phyloP scores from a whole-genome alignment of 495 filamentous ascomycete species.

The Penicillium paxilli region DNA sequence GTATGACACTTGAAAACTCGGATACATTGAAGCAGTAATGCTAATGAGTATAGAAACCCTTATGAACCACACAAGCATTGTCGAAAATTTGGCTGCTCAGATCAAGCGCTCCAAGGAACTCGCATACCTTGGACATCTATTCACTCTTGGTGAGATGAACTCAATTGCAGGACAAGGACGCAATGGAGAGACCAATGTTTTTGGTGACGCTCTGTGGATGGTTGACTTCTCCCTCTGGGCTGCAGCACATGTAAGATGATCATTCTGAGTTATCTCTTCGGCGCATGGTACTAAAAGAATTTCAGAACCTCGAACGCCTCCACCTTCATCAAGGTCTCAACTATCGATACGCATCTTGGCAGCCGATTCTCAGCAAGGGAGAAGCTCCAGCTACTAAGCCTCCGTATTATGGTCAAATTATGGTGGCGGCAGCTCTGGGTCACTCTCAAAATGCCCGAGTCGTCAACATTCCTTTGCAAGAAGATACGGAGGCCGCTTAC shows the following conservation, averaged over 20 bases:
- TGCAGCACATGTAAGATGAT: constrained; percentile 11
- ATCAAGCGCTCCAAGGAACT: constrained; percentile 14
- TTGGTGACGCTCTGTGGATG: constrained; percentile 20
- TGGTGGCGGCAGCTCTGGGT: constrained; percentile 13
- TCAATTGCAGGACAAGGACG: constrained; percentile 16
- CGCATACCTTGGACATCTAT: constrained; percentile 14
- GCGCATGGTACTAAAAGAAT: not conserved
- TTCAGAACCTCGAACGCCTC: constrained; percentile 19
- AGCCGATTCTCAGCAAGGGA: constrained; percentile 15
- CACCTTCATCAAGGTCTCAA: constrained; percentile 24
- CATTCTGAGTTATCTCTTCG: not conserved
- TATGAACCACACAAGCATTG: constrained; percentile 24
- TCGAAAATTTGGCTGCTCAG: constrained; percentile 5
- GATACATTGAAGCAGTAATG: not conserved
- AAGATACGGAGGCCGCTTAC: constrained; percentile 17
- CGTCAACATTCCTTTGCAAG: constrained; percentile 12
- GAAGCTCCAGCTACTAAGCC: constrained; percentile 7
- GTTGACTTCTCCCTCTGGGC: constrained; percentile 22
- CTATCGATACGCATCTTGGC: constrained; percentile 24
- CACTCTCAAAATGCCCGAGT: constrained; percentile 1
- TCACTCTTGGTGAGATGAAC: constrained; percentile 15
- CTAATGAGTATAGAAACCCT: constrained; percentile 5
- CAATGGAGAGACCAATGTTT: constrained; percentile 11
- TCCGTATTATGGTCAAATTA: constrained; percentile 21
- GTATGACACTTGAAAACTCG: not conserved